Conservation (phyloP, 1,139 yeast genomes). For the Yamadazyma songkhlaensis region DNA sequence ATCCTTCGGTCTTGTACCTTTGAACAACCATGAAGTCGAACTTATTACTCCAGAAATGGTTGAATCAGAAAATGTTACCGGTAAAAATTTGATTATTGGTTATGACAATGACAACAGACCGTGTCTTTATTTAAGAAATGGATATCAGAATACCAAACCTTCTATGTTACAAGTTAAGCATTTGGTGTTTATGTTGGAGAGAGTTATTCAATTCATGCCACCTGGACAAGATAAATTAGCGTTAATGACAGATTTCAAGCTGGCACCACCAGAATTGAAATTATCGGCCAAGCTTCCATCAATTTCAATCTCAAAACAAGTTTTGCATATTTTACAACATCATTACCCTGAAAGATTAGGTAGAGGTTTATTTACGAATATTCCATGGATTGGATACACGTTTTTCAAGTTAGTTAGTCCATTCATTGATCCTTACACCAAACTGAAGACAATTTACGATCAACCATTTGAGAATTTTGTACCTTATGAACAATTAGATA, state of each 20-base stretch:
- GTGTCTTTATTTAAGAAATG: constrained; percentile 83
- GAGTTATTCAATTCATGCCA: constrained; percentile 91
- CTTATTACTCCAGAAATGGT: constrained; percentile 61
- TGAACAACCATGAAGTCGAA: constrained; percentile 41
- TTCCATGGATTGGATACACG: constrained; percentile 91
- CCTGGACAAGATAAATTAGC: constrained; percentile 93
- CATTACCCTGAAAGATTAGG: constrained; percentile 97
- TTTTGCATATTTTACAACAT: constrained; percentile 81
- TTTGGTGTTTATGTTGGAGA: constrained; percentile 85
- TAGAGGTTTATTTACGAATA: constrained; percentile 82
- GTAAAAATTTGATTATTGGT: constrained; percentile 86
- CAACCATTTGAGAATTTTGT: constrained; percentile 84
- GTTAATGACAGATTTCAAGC: constrained; percentile 83
- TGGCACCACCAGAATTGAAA: constrained; percentile 41
- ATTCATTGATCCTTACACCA: constrained; percentile 90
- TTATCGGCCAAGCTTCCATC: constrained; percentile 44
- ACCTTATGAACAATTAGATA: constrained; percentile 76
- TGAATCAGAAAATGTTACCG: constrained; percentile 73
- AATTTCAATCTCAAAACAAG: constrained; percentile 61
- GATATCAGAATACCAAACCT: constrained; percentile 88
- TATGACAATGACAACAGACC: constrained; percentile 89
- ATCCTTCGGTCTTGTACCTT: constrained; percentile 76
- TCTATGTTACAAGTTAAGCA: constrained; percentile 89
- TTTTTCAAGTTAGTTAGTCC: constrained; percentile 88
- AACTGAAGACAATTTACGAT: constrained; percentile 87